These are phyloP conservation scores for Rhizoctonia solani DNA, from an alignment of 1,284 basidiomycete genomes.

Conservation along the genomic window DNA sequence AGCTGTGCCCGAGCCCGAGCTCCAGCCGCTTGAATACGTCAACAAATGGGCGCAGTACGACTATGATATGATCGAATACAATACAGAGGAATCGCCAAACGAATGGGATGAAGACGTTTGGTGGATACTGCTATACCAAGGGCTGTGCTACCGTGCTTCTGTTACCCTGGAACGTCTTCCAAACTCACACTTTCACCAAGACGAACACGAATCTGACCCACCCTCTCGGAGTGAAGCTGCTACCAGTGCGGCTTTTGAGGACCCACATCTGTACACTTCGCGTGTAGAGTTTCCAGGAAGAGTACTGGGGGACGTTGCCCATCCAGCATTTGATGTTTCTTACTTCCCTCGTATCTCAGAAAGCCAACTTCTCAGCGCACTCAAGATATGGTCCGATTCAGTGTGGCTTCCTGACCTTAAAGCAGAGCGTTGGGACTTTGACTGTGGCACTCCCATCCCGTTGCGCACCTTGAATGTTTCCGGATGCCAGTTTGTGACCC, in stretches of 20 bases:
- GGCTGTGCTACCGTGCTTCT: conserved; percentile 19
- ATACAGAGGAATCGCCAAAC: not conserved
- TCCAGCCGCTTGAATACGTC: too few species aligned
- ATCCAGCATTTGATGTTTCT: conserved; percentile 26
- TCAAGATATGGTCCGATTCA: conserved; percentile 11
- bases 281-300: conserved; percentile 7
- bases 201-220: not conserved
- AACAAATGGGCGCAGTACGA: too few species aligned
- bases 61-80: not conserved
- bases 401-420: conserved; percentile 19
- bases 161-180: conserved; percentile 7
- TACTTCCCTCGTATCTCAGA: conserved; percentile 4
- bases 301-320: conserved; percentile 11
- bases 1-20: too few species aligned
- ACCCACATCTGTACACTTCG: too few species aligned
- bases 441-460: not conserved
- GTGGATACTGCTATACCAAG: conserved; percentile 8
- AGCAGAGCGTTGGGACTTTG: not conserved
- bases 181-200: too few species aligned
- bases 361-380: conserved; percentile 6
- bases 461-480: conserved; percentile 16
- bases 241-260: too few species aligned
- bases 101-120: not conserved
- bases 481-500: conserved; percentile 23
- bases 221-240: too few species aligned